phyloP scores from a whole-genome alignment of 2,329 filamentous ascomycete genomes.

The Curvularia hawaiiensis region DNA sequence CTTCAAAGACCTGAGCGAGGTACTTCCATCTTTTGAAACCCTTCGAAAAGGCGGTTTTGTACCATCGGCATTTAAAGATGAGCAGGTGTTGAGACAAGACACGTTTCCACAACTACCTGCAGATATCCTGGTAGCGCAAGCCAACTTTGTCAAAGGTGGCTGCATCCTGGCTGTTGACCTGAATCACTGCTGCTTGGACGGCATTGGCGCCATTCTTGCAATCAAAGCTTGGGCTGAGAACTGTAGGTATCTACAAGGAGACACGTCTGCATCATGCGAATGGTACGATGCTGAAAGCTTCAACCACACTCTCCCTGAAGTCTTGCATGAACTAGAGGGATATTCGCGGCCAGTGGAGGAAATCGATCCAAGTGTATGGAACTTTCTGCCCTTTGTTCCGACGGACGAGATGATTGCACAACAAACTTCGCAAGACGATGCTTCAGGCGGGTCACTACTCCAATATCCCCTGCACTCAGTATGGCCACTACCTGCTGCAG shows the following conservation, averaged over 20 bases:
- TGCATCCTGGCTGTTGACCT: slow-evolving; percentile 29
- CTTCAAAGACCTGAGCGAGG: slow-evolving; percentile 26
- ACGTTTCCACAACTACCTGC: slow-evolving; percentile 26
- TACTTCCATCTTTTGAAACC: slow-evolving; percentile 24
- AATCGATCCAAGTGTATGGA: slow-evolving; percentile 26
- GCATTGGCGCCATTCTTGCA: slow-evolving; percentile 27
- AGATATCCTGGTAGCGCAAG: slow-evolving; percentile 34
- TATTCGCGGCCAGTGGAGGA: slow-evolving; percentile 18
- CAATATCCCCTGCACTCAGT: slow-evolving; percentile 30
- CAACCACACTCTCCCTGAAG: slow-evolving; percentile 30
- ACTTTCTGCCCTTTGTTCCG: slow-evolving; percentile 25
- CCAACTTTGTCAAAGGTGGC: slow-evolving; percentile 36
- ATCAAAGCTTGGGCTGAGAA: slow-evolving; percentile 33
- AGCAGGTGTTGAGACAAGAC: slow-evolving; percentile 16
- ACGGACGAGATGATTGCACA: slow-evolving; percentile 16
- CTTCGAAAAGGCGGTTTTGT: slow-evolving; percentile 23
- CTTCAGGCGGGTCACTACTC: slow-evolving; percentile 18
- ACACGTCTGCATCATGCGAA: slow-evolving; percentile 24
- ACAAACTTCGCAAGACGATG: not conserved
- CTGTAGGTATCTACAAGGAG: slow-evolving; percentile 31
- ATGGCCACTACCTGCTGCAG: slow-evolving; percentile 40
- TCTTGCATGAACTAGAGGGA: slow-evolving; percentile 25
- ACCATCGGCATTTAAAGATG: slow-evolving; percentile 26
- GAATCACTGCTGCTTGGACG: slow-evolving; percentile 30
- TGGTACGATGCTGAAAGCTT: slow-evolving; percentile 31